Base-by-base conservation (phyloP, 768 basidiomycete genomes). In the Strobilomyces dryophilus region DNA sequence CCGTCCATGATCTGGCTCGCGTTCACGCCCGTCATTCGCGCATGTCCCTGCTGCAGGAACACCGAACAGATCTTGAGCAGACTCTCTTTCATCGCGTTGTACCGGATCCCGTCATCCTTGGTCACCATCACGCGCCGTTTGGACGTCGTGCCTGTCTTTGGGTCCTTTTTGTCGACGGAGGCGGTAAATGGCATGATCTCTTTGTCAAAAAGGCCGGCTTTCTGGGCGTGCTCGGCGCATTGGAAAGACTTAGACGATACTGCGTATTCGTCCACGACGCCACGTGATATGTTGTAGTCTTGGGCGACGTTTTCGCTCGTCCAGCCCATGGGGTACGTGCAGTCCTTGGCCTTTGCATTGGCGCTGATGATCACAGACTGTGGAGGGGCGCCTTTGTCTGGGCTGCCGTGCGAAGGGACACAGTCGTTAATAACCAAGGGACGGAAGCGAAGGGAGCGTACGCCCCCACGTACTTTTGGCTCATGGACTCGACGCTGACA, bases 401-500 rank as follows among this genome's bases (percentile, higher is more conserved):
- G 81, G 63, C 87, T 89, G 53, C 40, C 31, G 20, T 26, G 2
- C 32, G 27, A 14, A 24, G 15, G 21, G 18, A 32, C 18, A n/a
- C 1, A 11, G 26, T 0, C 5, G n/a, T 49, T 9, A 53, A 35
- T 5, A n/a, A 31, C 18, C 2, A 29, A 29, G 29, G n/a, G 35
- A 34, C 90, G 18, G 17, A 24, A n/a, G 12, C 8, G 24, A 3
- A 42, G 9, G 12, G 7, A 5, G 6, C 14, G 27, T n/a, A 5
- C 3, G 27, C n/a, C 14, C 29, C 4, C 43, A 66, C 80, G 54
- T 67, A 88, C 81, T 85, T 86, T 63, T 81, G 71, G 11, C 85
- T 85, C 92, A 95, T 92, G 70, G 83, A 87, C 69, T 95, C 92
- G 15, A 89, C 79, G n/a, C 91, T 92, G 45, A 91, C 67, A 29